Conservation (phyloP, 192 early-diverging fungal genomes). For the Lobosporangium transversale region DNA sequence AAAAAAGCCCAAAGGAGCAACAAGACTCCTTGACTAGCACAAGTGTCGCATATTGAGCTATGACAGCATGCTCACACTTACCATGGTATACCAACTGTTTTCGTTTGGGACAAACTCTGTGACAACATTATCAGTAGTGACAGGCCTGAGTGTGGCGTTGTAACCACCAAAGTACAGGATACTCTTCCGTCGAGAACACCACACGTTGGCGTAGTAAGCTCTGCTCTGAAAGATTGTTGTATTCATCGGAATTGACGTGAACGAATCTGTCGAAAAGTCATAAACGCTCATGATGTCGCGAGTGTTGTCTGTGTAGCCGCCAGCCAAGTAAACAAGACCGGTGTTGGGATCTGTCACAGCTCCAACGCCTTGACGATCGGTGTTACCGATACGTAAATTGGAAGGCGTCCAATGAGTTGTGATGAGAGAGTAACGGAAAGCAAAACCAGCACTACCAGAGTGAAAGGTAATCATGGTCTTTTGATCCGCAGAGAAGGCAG, state of each 20-base stretch:
- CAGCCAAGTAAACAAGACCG: slow-evolving; percentile 29
- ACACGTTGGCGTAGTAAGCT: slow-evolving; percentile 26
- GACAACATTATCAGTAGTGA: slow-evolving; percentile 1
- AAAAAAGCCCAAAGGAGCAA: too few relatives aligned
- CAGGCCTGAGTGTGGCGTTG: not conserved
- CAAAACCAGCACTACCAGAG: not conserved
- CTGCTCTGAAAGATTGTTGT: not conserved
- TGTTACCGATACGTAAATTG: not conserved
- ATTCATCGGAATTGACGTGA: not conserved
- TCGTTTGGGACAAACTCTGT: slow-evolving; percentile 33
- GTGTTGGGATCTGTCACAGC: slow-evolving; percentile 27
- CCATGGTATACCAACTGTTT: slow-evolving; percentile 14
- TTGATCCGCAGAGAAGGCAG: slow-evolving; percentile 26
- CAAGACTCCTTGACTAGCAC: too few relatives aligned
- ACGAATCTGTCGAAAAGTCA: slow-evolving; percentile 11
- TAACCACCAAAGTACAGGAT: slow-evolving; percentile 47
- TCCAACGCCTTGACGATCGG: slow-evolving; percentile 18
- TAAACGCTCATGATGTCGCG: slow-evolving; percentile 19
- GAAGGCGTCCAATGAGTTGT: slow-evolving; percentile 12
- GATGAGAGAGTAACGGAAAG: slow-evolving; percentile 14
- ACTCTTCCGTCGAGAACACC: slow-evolving; percentile 21
- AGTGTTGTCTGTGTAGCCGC: slow-evolving; percentile 10
- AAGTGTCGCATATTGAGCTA: too few relatives aligned
- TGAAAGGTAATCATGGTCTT: slow-evolving; percentile 38
- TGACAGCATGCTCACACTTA: too few relatives aligned